These are phyloP conservation scores for Conticribra guillardii DNA, from an alignment of 108 stramenopile species.

Conservation along the genomic window DNA sequence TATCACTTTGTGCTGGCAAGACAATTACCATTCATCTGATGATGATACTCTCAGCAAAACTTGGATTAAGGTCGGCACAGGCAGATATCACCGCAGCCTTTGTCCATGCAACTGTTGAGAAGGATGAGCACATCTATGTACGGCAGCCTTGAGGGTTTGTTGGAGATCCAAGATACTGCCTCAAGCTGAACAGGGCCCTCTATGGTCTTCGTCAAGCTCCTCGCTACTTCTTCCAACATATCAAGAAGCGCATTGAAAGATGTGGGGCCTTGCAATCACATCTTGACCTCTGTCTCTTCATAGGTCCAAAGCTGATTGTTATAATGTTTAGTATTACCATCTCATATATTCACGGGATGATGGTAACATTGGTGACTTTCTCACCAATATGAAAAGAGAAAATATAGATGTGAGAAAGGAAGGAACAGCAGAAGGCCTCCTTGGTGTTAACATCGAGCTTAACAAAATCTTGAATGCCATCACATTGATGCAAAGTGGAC, in stretches of 20 bases:
- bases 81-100: constrained; percentile 47
- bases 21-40: constrained; percentile 3
- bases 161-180: not conserved
- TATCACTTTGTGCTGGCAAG: not conserved
- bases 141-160: constrained; percentile 29
- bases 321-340: no score
- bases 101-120: constrained; percentile 30
- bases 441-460: no score
- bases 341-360: no score
- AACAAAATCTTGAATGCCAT: no score
- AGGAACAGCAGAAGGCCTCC: no score
- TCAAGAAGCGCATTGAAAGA: constrained; percentile 12
- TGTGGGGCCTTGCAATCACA: constrained; percentile 18
- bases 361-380: no score
- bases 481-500: no score
- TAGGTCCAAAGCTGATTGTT: constrained; percentile 17
- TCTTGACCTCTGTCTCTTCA: constrained; percentile 51
- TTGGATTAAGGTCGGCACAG: not conserved
- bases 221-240: constrained; percentile 36
- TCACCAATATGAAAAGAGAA: no score
- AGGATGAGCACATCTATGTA: constrained; percentile 39
- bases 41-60: not conserved
- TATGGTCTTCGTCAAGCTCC: constrained; percentile 41
- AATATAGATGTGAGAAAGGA: no score
- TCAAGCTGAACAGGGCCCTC: constrained; percentile 26